Percentiles rank a stretch among this genome's conserved stretches.
Conservation (phyloP, 2,329 filamentous ascomycete genomes). For the Clarireedia monteithiana region DNA sequence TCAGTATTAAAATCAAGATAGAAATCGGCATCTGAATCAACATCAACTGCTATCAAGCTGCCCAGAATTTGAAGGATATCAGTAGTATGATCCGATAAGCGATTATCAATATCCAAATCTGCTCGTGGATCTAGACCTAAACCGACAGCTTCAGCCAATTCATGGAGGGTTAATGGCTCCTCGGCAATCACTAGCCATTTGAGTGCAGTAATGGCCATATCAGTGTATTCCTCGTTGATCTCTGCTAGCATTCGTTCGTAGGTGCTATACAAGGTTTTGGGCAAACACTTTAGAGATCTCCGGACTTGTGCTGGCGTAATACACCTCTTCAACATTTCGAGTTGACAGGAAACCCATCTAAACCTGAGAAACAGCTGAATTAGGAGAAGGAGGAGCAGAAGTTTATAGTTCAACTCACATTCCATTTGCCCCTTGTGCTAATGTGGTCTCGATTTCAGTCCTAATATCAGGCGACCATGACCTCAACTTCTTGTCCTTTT, state of each 20-base stretch:
- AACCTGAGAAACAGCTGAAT: background rate
- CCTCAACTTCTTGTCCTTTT: background rate
- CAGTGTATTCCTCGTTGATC: background rate
- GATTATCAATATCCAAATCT: background rate
- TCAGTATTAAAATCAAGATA: background rate
- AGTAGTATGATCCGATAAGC: background rate
- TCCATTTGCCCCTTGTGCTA: background rate
- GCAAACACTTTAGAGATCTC: background rate
- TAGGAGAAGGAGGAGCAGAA: background rate
- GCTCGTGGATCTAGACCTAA: background rate
- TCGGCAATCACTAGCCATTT: background rate
- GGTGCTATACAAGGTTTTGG: background rate
- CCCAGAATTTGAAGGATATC: background rate
- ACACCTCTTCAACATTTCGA: background rate
- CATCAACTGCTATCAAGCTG: background rate
- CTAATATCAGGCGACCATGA: background rate
- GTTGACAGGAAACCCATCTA: background rate
- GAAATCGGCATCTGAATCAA: too few relatives aligned
- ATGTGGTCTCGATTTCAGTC: background rate
- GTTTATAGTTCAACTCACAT: background rate
- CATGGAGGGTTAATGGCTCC: background rate
- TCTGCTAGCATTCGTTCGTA: background rate
- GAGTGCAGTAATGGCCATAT: background rate
- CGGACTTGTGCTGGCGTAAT: background rate
- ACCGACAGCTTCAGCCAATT: background rate